Conservation (phyloP, 2,329 filamentous ascomycete genomes). For the Trichoderma koningii region DNA sequence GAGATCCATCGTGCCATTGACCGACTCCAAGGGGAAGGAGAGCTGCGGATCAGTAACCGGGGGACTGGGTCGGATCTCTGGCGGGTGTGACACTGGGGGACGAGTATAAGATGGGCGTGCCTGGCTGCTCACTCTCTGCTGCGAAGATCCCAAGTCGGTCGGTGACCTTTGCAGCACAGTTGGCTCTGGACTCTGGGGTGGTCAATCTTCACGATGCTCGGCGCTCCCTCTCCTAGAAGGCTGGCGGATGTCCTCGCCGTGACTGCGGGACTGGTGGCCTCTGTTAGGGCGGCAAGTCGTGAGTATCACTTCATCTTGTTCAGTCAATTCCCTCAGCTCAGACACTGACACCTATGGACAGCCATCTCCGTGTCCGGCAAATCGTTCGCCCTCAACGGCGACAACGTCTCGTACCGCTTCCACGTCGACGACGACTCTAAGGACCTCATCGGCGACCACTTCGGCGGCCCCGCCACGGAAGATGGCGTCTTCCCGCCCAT, state of each 20-base stretch:
- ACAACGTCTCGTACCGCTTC: constrained; percentile 62
- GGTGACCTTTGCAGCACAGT: not conserved
- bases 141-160: not conserved
- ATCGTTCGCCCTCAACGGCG: constrained; percentile 59
- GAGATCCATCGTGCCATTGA: constrained; percentile 18
- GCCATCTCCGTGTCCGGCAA: constrained; percentile 57
- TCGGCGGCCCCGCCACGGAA: constrained; percentile 58
- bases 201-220: constrained; percentile 11
- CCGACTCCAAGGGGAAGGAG: constrained; percentile 16
- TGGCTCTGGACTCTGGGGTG: not conserved
- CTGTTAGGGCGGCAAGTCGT: constrained; percentile 21
- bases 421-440: constrained; percentile 59
- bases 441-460: constrained; percentile 63
- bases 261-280: constrained; percentile 13
- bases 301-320: not conserved
- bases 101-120: constrained; percentile 9
- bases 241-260: constrained; percentile 16
- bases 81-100: not conserved
- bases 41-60: not conserved
- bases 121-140: not conserved
- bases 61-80: not conserved
- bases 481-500: constrained; percentile 47
- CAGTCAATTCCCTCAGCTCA: no score
- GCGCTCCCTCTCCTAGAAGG: constrained; percentile 6
- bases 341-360: not conserved